These are phyloP conservation scores for Cladochytrium replicatum DNA, from an alignment of 192 early-diverging fungal species.

Conservation along the genomic window DNA sequence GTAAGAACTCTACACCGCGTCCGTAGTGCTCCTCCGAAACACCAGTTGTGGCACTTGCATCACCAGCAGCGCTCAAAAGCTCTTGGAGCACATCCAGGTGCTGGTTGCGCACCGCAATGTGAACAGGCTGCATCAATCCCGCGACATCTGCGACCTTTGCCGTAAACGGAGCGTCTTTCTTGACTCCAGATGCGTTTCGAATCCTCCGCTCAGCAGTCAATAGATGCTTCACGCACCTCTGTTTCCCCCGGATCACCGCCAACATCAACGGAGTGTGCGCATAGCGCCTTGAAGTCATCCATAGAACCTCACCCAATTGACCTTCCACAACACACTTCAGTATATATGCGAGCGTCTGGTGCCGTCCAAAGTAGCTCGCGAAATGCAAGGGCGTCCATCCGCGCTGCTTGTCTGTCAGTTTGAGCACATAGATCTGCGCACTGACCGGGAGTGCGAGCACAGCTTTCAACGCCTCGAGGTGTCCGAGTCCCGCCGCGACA, in stretches of 20 bases:
- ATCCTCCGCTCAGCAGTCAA: not conserved
- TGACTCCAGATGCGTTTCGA: not conserved
- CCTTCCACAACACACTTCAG: not conserved
- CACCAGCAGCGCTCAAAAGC: no score
- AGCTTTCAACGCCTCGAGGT: not conserved
- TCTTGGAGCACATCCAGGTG: no score
- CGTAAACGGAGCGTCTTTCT: not conserved
- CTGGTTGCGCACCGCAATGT: constrained; percentile 2
- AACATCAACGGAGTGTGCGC: constrained; percentile 7
- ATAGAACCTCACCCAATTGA: not conserved
- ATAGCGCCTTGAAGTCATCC: not conserved
- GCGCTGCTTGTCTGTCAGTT: not conserved
- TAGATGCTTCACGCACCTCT: constrained; percentile 1
- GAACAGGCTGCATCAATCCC: not conserved
- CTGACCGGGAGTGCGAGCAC: not conserved
- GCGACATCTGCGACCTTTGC: no score
- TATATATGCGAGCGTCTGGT: not conserved
- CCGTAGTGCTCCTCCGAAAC: no score
- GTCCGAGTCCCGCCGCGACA: not conserved
- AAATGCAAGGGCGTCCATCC: constrained; percentile 5
- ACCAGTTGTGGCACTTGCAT: no score
- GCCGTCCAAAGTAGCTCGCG: not conserved
- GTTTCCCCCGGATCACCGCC: constrained; percentile 1
- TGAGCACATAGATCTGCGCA: not conserved
- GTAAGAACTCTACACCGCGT: no score